Evolutionary conservation across 306 rosid genomes (phyloP).

Genomic region (Quercus variabilis): DNA sequence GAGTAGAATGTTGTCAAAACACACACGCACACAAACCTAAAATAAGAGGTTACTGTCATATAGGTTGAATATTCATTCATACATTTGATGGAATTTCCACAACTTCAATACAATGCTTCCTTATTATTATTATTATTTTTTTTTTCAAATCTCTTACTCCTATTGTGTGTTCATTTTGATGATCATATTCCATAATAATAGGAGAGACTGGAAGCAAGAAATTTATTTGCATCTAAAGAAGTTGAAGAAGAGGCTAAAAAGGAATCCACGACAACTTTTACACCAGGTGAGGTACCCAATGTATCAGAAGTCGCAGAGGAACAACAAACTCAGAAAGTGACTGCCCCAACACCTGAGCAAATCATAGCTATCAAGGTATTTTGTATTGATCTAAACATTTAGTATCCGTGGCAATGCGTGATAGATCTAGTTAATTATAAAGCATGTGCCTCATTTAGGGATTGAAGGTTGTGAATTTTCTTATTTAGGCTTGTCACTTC

Average conservation of each 20-base stretch:
- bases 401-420: not conserved
- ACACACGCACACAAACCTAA: not conserved
- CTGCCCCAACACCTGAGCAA: constrained; percentile 90
- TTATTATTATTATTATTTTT: not conserved
- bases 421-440: not conserved
- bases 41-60: not conserved
- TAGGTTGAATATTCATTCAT: not conserved
- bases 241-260: constrained; percentile 66
- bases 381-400: not conserved
- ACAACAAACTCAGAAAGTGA: constrained; percentile 47
- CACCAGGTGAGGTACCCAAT: constrained; percentile 49
- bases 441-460: not conserved
- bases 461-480: not conserved
- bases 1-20: not conserved
- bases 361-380: constrained; percentile 88
- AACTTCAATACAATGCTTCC: not conserved
- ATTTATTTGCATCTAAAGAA: constrained; percentile 64
- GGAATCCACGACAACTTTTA: constrained; percentile 32
- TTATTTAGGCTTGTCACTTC: not conserved
- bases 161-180: constrained; percentile 10
- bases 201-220: constrained; percentile 89
- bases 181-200: constrained; percentile 25
- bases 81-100: not conserved
- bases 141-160: not conserved
- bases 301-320: constrained; percentile 58